These are phyloP conservation scores for Termitomyces sp. DNA, from an alignment of 768 basidiomycete species.

Conservation along the genomic window DNA sequence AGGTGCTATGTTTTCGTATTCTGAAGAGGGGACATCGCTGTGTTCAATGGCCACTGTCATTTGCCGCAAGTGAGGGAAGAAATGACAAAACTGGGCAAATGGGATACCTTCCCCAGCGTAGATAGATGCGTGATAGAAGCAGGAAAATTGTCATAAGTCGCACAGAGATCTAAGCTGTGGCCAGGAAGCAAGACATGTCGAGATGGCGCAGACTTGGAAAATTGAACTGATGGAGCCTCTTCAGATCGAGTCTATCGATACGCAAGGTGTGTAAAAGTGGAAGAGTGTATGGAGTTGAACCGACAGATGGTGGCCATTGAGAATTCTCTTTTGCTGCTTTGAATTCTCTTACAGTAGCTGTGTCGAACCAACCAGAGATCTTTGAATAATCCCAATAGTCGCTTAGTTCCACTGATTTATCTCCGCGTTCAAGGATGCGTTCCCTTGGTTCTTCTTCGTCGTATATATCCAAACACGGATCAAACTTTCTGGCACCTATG, in stretches of 20 bases:
- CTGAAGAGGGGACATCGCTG: background rate
- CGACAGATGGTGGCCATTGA: too few relatives aligned
- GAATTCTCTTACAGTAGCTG: background rate
- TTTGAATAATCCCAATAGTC: background rate
- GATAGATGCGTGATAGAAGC: background rate
- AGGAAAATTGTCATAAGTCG: background rate
- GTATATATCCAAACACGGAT: background rate
- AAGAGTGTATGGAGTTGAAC: background rate
- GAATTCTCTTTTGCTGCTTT: background rate
- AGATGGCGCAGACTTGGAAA: background rate
- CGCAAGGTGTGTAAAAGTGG: background rate
- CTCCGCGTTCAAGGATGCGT: background rate
- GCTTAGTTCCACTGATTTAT: background rate
- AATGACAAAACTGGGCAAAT: background rate
- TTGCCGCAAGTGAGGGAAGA: background rate
- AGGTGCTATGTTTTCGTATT: background rate
- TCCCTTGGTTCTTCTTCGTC: background rate
- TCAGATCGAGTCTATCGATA: background rate
- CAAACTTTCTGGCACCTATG: background rate
- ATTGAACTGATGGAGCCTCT: background rate
- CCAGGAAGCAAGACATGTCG: background rate
- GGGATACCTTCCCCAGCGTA: background rate
- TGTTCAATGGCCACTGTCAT: background rate
- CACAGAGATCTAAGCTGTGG: background rate
- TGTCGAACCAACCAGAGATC: background rate